Conservation (phyloP, 768 basidiomycete genomes). For the Leccinellum rugosiceps region DNA sequence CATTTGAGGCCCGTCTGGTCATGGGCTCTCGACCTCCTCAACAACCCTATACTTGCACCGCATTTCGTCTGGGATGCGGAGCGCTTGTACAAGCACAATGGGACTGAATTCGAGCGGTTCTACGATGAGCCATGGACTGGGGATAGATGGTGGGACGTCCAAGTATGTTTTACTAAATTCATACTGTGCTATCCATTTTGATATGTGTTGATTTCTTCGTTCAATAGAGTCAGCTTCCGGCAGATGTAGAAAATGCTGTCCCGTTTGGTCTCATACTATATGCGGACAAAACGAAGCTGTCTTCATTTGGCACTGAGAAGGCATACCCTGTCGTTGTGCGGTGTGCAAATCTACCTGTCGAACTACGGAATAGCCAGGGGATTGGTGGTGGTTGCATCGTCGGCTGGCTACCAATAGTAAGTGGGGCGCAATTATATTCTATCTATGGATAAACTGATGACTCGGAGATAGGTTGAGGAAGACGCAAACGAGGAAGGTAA, state of each 20-base stretch:
- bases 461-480: too few relatives aligned
- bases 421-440: too few relatives aligned
- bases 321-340: constrained; percentile 37
- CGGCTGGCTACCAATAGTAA: background rate
- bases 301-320: constrained; percentile 37
- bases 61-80: constrained; percentile 22
- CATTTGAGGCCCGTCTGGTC: background rate
- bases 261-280: constrained; percentile 33
- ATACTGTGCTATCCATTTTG: too few relatives aligned
- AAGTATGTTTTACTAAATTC: background rate
- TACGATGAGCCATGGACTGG: constrained; percentile 10
- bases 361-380: constrained; percentile 33
- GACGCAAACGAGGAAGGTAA: constrained; percentile 31
- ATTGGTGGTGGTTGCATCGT: constrained; percentile 14
- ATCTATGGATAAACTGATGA: too few relatives aligned
- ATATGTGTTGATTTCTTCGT: too few relatives aligned
- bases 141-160: constrained; percentile 6
- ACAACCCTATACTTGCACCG: background rate
- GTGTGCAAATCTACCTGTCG: constrained; percentile 31
- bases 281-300: constrained; percentile 40
- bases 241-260: constrained; percentile 25
- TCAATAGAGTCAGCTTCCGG: constrained; percentile 3
- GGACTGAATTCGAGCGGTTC: background rate
- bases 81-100: background rate
- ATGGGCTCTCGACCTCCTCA: constrained; percentile 4